Evolutionary conservation across 1,139 yeast species (phyloP).

Genomic region (Sugiyamaella sp.): DNA sequence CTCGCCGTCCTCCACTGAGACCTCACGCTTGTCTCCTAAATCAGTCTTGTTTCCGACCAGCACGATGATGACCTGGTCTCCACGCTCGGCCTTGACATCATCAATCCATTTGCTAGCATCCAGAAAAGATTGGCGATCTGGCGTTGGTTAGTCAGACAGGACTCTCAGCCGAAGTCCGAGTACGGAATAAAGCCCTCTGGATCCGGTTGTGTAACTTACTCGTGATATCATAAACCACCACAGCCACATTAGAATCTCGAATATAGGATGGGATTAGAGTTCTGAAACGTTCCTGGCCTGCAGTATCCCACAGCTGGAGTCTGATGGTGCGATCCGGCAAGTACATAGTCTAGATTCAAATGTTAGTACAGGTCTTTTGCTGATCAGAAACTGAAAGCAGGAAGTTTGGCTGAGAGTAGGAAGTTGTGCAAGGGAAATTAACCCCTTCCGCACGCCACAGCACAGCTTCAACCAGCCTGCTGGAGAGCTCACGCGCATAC

Average conservation of each 20-base stretch:
- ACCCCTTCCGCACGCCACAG: too few relatives aligned
- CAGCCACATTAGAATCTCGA: conserved; percentile 96
- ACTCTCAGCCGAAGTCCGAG: neutral
- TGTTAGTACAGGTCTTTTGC: neutral
- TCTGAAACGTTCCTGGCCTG: conserved; percentile 96
- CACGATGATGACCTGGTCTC: conserved; percentile 67
- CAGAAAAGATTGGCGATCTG: conserved; percentile 66
- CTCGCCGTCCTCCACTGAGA: conserved; percentile 79
- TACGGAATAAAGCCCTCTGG: neutral
- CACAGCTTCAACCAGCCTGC: neutral
- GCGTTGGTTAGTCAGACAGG: conserved; percentile 24
- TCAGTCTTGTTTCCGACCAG: conserved; percentile 85
- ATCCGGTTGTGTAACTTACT: conserved; percentile 47
- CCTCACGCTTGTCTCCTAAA: conserved; percentile 66
- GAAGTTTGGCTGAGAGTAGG: too few relatives aligned
- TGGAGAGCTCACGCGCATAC: conserved; percentile 23
- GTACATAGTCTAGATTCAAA: conserved; percentile 60
- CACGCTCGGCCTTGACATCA: conserved; percentile 78
- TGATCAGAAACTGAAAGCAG: neutral
- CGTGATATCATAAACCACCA: conserved; percentile 91
- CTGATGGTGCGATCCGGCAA: conserved; percentile 73
- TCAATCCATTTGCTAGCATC: conserved; percentile 78
- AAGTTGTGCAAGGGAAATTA: neutral
- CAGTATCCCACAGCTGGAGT: conserved; percentile 93
- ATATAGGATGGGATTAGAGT: conserved; percentile 93